Evolutionary conservation across 2,329 filamentous ascomycete genomes (phyloP).

Genomic region (Fusarium sp.): DNA sequence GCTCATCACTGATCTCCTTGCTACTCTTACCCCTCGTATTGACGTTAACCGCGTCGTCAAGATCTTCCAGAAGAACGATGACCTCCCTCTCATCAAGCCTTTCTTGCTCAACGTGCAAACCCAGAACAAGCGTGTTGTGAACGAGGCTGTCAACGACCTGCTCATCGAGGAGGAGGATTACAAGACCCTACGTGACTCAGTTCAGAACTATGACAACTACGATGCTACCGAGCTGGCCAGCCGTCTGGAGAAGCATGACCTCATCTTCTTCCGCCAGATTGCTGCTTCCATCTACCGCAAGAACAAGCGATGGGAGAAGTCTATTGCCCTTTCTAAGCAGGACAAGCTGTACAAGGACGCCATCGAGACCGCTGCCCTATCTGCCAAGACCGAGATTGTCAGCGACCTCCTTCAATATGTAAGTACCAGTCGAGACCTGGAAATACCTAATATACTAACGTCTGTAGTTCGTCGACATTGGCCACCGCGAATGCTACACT

Average conservation of each 20-base stretch:
- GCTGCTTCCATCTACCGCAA: slow-evolving; percentile 98
- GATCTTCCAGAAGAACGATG: slow-evolving; percentile 98
- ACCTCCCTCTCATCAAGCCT: slow-evolving; percentile 96
- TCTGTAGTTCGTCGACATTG: slow-evolving; percentile 93
- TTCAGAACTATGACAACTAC: slow-evolving; percentile 99
- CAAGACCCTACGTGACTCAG: slow-evolving; percentile 96
- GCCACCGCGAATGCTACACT: slow-evolving; percentile 99
- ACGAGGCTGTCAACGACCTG: slow-evolving; percentile 96
- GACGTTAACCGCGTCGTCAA: slow-evolving; percentile 99
- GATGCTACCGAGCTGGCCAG: slow-evolving; percentile 91
- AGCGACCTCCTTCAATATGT: slow-evolving; percentile 97
- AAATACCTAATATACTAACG: slow-evolving; percentile 43
- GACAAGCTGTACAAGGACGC: slow-evolving; percentile 99
- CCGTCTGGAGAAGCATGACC: slow-evolving; percentile 94
- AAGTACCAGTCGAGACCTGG: slow-evolving; percentile 59
- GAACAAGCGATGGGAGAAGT: slow-evolving; percentile 99
- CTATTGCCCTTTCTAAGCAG: slow-evolving; percentile 95
- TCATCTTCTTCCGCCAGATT: slow-evolving; percentile 99
- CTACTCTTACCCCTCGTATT: slow-evolving; percentile 89
- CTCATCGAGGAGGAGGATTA: slow-evolving; percentile 99
- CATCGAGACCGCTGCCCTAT: slow-evolving; percentile 95
- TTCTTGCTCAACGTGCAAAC: slow-evolving; percentile 96
- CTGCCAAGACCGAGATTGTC: slow-evolving; percentile 87
- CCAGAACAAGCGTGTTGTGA: slow-evolving; percentile 98
- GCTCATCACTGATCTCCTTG: slow-evolving; percentile 92